Evolutionary conservation across 2,329 filamentous ascomycete genomes (phyloP), one percentile per base, ranked within the genome.

Genomic region (Ophiocordyceps robertsii): DNA sequence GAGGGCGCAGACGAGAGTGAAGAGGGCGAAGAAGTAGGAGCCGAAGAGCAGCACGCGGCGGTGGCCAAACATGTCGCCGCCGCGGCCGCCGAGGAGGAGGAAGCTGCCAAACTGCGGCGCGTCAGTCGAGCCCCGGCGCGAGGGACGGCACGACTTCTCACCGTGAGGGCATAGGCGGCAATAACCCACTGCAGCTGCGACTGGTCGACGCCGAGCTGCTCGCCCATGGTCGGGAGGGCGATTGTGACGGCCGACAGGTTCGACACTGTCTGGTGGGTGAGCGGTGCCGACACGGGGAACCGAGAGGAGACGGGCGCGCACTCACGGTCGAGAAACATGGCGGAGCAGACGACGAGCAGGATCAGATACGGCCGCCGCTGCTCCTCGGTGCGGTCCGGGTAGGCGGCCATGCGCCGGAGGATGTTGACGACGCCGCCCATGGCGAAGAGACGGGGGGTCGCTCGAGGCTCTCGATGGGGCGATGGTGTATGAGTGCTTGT

Each of bases 31-130:
- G 39, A 40, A 32, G 39, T 33, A 40, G 8, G 39, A 35, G 29
- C 39, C 39, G 21, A 40, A 40, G 39, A 40, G 39, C 9, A 40
- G 31, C 1, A 40, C 39, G 17, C 39, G 39, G 14, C 31, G 39
- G 21, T 40, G 39, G 17, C 39, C 39, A 16, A 40, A 40, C 13
- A 40, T 35, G 39, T 40, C 39, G 39, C 39, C 39, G 21, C 39
- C 39, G 14, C 39, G 39, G 21, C 39, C 39, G 14, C 39, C 39
- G 31, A 40, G 39, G 14, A 40, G 31, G 14, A 40, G 39, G 39
- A 40, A 40, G 30, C 39, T 40, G 5, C 39, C 39, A 16, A 40
- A 40, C 39, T 40, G 39, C 9, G n/a, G 17, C 14, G 8, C 17
- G 3, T 2, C 16, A 24, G 24, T 24, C 7, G 29, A 21, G 29